Base-by-base conservation (phyloP, 2,329 filamentous ascomycete species). In the Ceratocystis eucalypticola region DNA sequence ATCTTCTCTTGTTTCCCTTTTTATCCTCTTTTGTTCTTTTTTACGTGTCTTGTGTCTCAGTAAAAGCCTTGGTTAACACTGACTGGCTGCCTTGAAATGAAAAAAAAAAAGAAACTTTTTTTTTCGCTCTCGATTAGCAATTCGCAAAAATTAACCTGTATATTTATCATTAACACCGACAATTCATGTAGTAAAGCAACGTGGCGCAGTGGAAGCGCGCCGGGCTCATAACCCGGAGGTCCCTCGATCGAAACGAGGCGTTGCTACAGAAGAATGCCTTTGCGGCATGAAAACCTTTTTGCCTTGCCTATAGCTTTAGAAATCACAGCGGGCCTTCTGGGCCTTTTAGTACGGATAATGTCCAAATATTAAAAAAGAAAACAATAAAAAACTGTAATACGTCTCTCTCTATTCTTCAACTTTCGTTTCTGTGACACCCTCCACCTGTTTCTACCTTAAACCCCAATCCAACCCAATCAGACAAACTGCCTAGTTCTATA, bases 151-250 rank as follows among this genome's bases (percentile, higher is more conserved):
- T 10, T 50, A 3, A 10, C 33, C 41, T 45, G 22, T 59, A 65
- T 65, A 41, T 15, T 12, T 25, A 44, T 7, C n/a, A 50, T 20
- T 55, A 46, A 28, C 30, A 41, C 53, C 33, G 37, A 6, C 20
- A 53, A 37, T 12, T 17, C 3, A 20, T 15, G n/a, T 45, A 20
- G 48, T 10, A 30, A 20, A 67, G 66, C 66, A 67, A 67, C 63
- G 66, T 67, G 66, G 66, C 63, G 57, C 66, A 67, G 66, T 67
- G 66, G 66, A 67, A 67, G 66, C 66, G 66, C 66, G 66, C 66
- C 63, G 66, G 66, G 63, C 66, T 67, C 62, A 68, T 67, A 67
- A 68, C 67, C 65, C 65, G 65, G 62, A 69, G 66, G 62, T 67
- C 65, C 55, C 65, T 68, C 48, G 65, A 68, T 68, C 55, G 65